These are phyloP conservation scores for Hortiboletus flavorubellus DNA, from an alignment of 768 basidiomycete species.

Conservation along the genomic window DNA sequence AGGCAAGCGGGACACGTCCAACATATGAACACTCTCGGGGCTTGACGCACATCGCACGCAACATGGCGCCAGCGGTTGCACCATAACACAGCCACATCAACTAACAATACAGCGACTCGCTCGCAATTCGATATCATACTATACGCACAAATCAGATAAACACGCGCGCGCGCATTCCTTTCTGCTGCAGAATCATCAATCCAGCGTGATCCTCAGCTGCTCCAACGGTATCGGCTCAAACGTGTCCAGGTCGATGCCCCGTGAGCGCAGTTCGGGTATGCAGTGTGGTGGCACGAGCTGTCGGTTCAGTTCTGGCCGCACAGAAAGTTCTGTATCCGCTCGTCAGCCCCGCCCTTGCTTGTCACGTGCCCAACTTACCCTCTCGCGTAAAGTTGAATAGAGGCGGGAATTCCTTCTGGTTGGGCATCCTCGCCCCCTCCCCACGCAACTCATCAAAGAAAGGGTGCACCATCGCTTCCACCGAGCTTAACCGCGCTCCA, in stretches of 20 bases:
- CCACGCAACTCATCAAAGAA: conserved; percentile 96
- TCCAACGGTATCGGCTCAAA: conserved; percentile 98
- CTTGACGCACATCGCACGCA: conserved; percentile 28
- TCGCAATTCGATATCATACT: conserved; percentile 35
- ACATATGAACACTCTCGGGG: neutral
- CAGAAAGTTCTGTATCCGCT: conserved; percentile 74
- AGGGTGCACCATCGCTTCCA: conserved; percentile 89
- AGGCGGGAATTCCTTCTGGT: conserved; percentile 92
- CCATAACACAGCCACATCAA: conserved; percentile 20
- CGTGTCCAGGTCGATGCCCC: conserved; percentile 82
- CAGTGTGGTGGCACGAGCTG: conserved; percentile 88
- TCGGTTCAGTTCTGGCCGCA: conserved; percentile 91
- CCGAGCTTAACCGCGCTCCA: conserved; percentile 81
- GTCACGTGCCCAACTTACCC: conserved; percentile 51
- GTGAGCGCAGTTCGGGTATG: conserved; percentile 83
- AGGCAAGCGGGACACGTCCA: too few species aligned
- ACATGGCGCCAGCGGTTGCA: conserved; percentile 32
- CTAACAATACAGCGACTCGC: conserved; percentile 32
- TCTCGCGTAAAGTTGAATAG: conserved; percentile 96
- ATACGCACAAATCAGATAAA: conserved; percentile 35
- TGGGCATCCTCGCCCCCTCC: conserved; percentile 92
- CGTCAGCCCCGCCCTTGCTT: neutral
- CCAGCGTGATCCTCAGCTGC: conserved; percentile 90
- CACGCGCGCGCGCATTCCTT: conserved; percentile 23
- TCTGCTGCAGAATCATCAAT: conserved; percentile 49